These are phyloP conservation scores for Chlorociboria aeruginascens DNA, from an alignment of 495 filamentous ascomycete species.

Conservation along the genomic window DNA sequence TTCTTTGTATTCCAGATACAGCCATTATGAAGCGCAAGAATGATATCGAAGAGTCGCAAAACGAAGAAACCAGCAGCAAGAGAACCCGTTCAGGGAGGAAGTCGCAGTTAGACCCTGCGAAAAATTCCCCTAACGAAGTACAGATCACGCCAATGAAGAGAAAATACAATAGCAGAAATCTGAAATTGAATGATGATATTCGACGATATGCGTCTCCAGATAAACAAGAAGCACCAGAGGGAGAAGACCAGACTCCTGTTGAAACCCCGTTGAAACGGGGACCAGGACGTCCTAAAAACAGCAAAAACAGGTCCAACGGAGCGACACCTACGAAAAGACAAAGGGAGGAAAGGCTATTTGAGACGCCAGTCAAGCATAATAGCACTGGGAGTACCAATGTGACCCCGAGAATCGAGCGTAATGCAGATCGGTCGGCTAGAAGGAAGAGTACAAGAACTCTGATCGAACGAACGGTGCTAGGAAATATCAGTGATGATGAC, in stretches of 20 bases:
- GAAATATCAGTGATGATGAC: conserved; percentile 60
- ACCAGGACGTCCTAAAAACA: background rate
- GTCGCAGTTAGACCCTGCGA: background rate
- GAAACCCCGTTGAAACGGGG: conserved; percentile 1
- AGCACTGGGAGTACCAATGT: conserved; percentile 13
- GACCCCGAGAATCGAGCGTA: conserved; percentile 44
- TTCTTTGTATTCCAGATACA: background rate
- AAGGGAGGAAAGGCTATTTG: conserved; percentile 12
- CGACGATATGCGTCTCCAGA: background rate
- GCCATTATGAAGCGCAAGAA: conserved; percentile 15
- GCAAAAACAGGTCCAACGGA: background rate
- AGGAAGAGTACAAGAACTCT: conserved; percentile 71
- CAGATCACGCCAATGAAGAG: background rate
- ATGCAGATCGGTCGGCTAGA: conserved; percentile 72
- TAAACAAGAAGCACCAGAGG: background rate
- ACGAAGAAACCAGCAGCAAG: background rate
- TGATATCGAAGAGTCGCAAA: background rate
- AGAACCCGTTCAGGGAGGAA: conserved; percentile 1
- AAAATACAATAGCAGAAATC: background rate
- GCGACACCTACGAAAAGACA: conserved; percentile 3
- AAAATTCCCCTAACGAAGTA: background rate
- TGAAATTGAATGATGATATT: background rate
- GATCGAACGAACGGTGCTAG: conserved; percentile 49
- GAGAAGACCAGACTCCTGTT: background rate
- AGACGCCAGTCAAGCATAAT: conserved; percentile 13